Evolutionary conservation across 495 filamentous ascomycete genomes (phyloP), one percentile per base, ranked within the genome.

Genomic region (Xylaria palmicola): DNA sequence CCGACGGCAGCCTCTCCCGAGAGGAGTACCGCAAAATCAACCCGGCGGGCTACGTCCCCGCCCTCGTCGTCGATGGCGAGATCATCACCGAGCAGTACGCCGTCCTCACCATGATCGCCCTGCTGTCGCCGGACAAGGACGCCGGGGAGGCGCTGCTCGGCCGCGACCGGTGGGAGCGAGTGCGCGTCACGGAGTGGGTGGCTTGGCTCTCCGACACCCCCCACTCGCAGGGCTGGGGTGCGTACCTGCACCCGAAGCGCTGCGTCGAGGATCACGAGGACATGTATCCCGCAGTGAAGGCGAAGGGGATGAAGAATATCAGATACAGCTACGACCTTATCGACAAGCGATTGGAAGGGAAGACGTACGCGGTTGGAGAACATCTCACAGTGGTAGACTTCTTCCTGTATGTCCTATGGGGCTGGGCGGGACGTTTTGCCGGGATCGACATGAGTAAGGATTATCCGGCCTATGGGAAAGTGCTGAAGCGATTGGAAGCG

Each of bases 11-110:
- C 29, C 56, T 72, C 54, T 43, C 61, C 36, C 51, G 57, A 22
- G 59, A 62, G 6, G 60, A 70, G 3, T 72, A 66, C 63, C 36
- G 51, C 12, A 55, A 56, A 17, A 62, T 77, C 52, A 69, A 76
- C 56, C 76, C 75, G 3, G 71, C 71, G 34, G 66, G 59, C 54
- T 64, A 63, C 12, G 65, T 77, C 7, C 76, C 76, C 0, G 66
- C 69, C 19, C 56, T 79, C 27, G 37, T 59, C 10, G 55, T 73
- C 41, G 67, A 74, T 27, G 63, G 60, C 48, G 56, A 68, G 34
- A 59, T 66, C 52, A 69, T 83, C 40, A 76, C 75, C 5, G 76
- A 79, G 57, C 56, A 64, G 17, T 69, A 72, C 0, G 76, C 76
- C 4, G 64, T 72, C 47, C 60, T 69, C 45, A 69, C 64, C 45